Conservation (phyloP, 768 basidiomycete species). For the Lactarius trivialis region DNA sequence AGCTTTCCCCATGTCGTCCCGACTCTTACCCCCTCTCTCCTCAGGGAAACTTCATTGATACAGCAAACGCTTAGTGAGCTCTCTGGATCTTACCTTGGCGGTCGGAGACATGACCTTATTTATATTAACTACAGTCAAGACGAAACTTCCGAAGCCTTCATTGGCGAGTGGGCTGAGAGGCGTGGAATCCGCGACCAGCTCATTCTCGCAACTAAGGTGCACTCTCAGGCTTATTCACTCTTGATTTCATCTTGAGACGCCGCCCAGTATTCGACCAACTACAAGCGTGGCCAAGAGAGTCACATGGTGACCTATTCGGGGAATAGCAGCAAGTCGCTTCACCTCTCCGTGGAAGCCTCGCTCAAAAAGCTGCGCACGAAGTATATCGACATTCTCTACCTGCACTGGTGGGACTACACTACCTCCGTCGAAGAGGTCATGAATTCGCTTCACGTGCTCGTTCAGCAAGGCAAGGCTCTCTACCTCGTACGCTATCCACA, state of each 20-base stretch:
- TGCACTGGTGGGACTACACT: conserved; percentile 47
- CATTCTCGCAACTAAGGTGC: conserved; percentile 38
- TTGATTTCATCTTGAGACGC: neutral
- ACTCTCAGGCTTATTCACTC: neutral
- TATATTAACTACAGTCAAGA: conserved; percentile 35
- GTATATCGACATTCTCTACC: conserved; percentile 43
- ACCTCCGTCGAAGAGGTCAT: conserved; percentile 52
- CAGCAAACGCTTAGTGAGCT: conserved; percentile 40
- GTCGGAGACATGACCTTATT: neutral
- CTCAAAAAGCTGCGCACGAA: conserved; percentile 42
- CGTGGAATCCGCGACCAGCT: conserved; percentile 42
- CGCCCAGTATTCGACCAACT: conserved; percentile 4
- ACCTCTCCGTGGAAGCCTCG: conserved; percentile 35
- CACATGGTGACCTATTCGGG: conserved; percentile 33
- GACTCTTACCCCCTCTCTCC: conserved; percentile 26
- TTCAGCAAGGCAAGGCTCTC: conserved; percentile 43
- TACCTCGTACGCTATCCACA: conserved; percentile 24
- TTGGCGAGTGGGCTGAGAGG: conserved; percentile 45
- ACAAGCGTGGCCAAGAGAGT: conserved; percentile 22
- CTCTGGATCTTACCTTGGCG: neutral
- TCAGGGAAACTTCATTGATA: conserved; percentile 46
- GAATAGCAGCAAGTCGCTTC: conserved; percentile 39
- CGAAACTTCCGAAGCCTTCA: conserved; percentile 47
- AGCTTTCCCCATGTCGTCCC: conserved; percentile 27
- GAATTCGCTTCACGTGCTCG: conserved; percentile 45